A percentile compares a stretch with the other conserved stretches of the same genome.
Conservation (phyloP, 192 early-diverging fungal species). For the Thoreauomyces humboldtii region DNA sequence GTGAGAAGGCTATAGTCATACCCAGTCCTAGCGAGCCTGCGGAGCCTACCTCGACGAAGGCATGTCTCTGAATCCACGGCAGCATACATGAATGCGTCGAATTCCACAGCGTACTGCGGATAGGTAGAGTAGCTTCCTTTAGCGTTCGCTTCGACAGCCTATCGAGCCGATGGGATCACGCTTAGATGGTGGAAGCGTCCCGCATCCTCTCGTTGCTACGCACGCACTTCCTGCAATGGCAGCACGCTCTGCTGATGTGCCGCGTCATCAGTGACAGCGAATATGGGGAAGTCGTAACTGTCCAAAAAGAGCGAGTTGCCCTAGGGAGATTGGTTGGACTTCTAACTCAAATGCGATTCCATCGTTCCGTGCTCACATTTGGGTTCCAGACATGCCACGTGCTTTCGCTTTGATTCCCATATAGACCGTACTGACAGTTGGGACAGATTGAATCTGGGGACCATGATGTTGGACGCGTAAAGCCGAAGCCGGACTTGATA, state of each 20-base stretch:
- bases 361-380: slow-evolving; percentile 41
- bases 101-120: slow-evolving; percentile 69
- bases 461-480: slow-evolving; percentile 32
- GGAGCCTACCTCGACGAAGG: slow-evolving; percentile 68
- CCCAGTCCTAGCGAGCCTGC: not conserved
- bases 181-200: no score
- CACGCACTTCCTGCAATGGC: not conserved
- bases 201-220: no score
- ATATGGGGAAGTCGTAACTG: slow-evolving; percentile 66
- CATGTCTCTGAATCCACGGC: slow-evolving; percentile 67
- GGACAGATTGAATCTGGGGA: slow-evolving; percentile 68
- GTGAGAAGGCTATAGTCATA: no score
- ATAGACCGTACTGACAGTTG: slow-evolving; percentile 69
- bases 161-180: no score
- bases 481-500: slow-evolving; percentile 21
- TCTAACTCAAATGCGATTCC: not conserved
- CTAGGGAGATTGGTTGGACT: slow-evolving; percentile 30
- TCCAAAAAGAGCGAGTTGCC: slow-evolving; percentile 56
- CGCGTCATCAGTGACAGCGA: slow-evolving; percentile 36
- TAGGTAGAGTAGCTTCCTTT: slow-evolving; percentile 48
- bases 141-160: slow-evolving; percentile 51
- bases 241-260: slow-evolving; percentile 1
- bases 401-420: slow-evolving; percentile 43
- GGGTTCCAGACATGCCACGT: slow-evolving; percentile 67
- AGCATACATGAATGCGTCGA: slow-evolving; percentile 69